phyloP scores from a whole-genome alignment of 2,329 filamentous ascomycete genomes.

The Intubia oerlemansii region DNA sequence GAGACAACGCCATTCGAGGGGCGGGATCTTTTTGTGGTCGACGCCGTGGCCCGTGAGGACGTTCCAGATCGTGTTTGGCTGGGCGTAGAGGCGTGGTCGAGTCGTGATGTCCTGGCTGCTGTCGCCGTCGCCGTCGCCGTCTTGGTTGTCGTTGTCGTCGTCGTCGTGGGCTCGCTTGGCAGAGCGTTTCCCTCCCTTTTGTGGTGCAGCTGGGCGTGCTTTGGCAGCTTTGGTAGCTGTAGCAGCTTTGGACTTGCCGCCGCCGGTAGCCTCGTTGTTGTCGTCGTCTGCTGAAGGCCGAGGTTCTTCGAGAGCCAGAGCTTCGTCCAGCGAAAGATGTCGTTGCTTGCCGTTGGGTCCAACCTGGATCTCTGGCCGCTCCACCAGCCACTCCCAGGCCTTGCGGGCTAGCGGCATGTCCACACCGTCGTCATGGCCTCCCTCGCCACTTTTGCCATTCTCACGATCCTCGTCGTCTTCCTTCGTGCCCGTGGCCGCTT shows the following conservation, averaged over 20 bases:
- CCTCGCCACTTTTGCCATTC: not conserved
- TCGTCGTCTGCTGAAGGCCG: too few relatives aligned
- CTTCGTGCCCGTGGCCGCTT: not conserved
- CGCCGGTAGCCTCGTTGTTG: too few relatives aligned
- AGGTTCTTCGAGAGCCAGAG: conserved; percentile 17
- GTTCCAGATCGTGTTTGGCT: conserved; percentile 36
- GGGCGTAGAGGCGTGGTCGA: conserved; percentile 22
- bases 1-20: conserved; percentile 36
- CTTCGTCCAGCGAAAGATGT: conserved; percentile 17
- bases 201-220: too few relatives aligned
- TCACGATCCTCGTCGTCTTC: not conserved
- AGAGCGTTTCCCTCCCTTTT: too few relatives aligned
- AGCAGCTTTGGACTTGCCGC: not conserved
- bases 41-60: conserved; percentile 35
- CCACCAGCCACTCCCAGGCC: conserved; percentile 20
- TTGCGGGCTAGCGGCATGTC: conserved; percentile 15
- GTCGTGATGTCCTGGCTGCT: conserved; percentile 5
- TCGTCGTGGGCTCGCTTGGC: too few relatives aligned
- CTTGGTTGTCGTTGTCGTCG: not conserved
- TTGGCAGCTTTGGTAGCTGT: not conserved
- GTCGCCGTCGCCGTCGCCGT: not conserved
- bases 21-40: conserved; percentile 34
- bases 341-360: conserved; percentile 16
- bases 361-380: conserved; percentile 19
- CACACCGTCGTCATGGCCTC: not conserved